phyloP scores from a whole-genome alignment of 2,329 filamentous ascomycete species.

The Pseudogymnoascus sp. region DNA sequence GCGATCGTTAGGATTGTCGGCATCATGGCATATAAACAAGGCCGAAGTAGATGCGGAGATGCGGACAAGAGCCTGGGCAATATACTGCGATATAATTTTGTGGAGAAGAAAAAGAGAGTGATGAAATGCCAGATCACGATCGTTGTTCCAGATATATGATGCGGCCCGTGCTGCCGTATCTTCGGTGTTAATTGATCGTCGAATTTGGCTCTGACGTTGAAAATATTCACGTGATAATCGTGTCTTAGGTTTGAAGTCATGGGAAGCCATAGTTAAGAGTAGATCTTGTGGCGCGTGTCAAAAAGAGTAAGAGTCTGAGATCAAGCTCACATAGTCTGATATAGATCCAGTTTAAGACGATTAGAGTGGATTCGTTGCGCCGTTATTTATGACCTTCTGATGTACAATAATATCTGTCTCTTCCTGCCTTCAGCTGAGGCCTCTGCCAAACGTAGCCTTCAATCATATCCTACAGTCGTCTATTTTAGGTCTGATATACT shows the following conservation, averaged over 20 bases:
- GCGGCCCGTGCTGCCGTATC: background rate
- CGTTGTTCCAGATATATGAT: background rate
- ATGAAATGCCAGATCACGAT: background rate
- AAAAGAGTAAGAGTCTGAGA: background rate
- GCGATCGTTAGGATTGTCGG: background rate
- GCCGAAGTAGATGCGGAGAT: background rate
- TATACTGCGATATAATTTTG: background rate
- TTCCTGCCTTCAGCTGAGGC: background rate
- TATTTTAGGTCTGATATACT: slow-evolving; percentile 2
- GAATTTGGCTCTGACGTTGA: background rate
- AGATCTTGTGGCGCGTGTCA: background rate
- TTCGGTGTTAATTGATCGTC: background rate
- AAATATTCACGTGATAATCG: background rate
- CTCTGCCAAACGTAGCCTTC: background rate
- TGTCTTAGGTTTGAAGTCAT: background rate
- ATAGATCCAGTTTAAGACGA: background rate
- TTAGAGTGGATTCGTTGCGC: slow-evolving; percentile 9
- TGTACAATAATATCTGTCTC: slow-evolving; percentile 3
- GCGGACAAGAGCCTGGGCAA: background rate
- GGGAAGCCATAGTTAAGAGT: background rate
- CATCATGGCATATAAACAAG: background rate
- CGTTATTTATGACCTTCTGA: slow-evolving; percentile 5
- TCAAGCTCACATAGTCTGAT: background rate
- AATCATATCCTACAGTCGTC: background rate
- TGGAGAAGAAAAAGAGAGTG: background rate